Base-by-base conservation (phyloP, 2,329 filamentous ascomycete species). In the Seiridium cupressi region DNA sequence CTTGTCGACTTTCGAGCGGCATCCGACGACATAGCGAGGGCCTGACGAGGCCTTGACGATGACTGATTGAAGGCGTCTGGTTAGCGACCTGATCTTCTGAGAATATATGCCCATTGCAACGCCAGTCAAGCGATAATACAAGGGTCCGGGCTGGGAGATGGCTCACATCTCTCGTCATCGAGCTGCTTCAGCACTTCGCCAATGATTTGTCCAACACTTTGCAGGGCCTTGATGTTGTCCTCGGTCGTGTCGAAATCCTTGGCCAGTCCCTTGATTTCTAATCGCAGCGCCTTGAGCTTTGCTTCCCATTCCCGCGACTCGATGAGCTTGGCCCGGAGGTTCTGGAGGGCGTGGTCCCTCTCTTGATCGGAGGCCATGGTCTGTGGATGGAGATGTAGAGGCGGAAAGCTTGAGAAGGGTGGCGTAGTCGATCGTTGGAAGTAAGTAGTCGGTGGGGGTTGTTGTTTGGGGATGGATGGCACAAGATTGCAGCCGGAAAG, bases 131-230 rank as follows among this genome's bases (percentile, higher is more conserved):
- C 31, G 3, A 10, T 9, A 18, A 13, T 9, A 47, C 63, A 38
- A 49, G 11, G 38, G 51, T 9, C 18, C 42, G 31, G 11, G 40
- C 49, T 47, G 38, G 60, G 48, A 32, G 51, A 32, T 40, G 57
- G 81, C 91, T 76, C 82, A 97, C 94, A 99, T 89, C 95, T 85
- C 83, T 99, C 96, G 71, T 99, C 95, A 73, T 99, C 95, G 65
- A 99, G 85, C 82, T 99, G 96, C 83, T 99, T 99, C 73, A 99
- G 81, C 63, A 99, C 96, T 79, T 99, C 95, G 70, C 95, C 95
- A 76, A 99, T 98, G 77, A 99, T 99, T 81, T 99, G 95, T 55
- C 95, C 95, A 59, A 99, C 95, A 76, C 95, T 98, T 82, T 99
- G 95, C 72, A 99, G 82, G 67, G 95, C 95, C 83, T 99, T 99